Evolutionary conservation across 1,284 basidiomycete genomes (phyloP).

Genomic region (Albatrellus sp.): DNA sequence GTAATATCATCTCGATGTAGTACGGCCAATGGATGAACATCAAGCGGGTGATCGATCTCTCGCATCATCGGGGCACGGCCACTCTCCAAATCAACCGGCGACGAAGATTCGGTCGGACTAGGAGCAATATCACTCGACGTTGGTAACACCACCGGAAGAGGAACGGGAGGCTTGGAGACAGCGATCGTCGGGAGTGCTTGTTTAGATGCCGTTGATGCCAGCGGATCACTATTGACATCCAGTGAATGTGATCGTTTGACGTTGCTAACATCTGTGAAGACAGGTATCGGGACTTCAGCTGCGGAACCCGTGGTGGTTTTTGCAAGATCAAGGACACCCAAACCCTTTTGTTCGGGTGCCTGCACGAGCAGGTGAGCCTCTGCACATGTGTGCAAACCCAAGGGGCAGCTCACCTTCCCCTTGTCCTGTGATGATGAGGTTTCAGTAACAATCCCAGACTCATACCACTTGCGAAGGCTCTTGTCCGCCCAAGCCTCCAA

Average conservation of each 20-base stretch:
- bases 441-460: constrained; percentile 57
- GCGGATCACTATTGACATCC: constrained; percentile 9
- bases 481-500: constrained; percentile 85
- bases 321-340: constrained; percentile 16
- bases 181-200: constrained; percentile 37
- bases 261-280: constrained; percentile 16
- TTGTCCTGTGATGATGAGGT: constrained; percentile 25
- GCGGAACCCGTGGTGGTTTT: constrained; percentile 13
- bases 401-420: constrained; percentile 30
- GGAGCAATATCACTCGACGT: constrained; percentile 45
- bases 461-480: constrained; percentile 76
- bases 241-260: constrained; percentile 11
- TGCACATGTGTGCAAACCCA: neutral
- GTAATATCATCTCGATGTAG: neutral
- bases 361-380: constrained; percentile 4
- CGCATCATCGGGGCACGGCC: constrained; percentile 31
- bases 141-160: constrained; percentile 51
- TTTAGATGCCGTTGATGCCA: neutral
- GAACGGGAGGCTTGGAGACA: constrained; percentile 56
- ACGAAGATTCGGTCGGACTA: constrained; percentile 31
- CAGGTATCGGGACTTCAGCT: constrained; percentile 26
- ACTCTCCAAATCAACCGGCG: constrained; percentile 43
- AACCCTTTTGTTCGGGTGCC: constrained; percentile 16
- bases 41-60: constrained; percentile 17
- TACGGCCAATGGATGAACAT: constrained; percentile 1